These are phyloP conservation scores for Xylaria longipes DNA, from an alignment of 495 filamentous ascomycete species.

Conservation along the genomic window DNA sequence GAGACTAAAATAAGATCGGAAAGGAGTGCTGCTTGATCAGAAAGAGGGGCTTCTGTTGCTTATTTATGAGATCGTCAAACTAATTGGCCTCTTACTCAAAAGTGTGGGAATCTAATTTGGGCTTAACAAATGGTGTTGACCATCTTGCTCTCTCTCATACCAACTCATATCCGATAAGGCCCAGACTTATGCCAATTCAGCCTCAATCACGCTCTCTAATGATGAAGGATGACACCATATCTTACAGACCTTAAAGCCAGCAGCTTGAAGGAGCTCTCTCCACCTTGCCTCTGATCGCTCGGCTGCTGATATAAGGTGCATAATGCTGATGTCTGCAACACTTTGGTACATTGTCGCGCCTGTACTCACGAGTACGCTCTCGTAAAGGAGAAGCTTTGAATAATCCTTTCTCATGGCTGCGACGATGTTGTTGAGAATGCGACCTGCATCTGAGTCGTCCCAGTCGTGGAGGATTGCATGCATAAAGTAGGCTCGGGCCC, in stretches of 20 bases:
- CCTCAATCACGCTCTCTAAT: conserved; percentile 28
- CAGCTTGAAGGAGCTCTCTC: conserved; percentile 42
- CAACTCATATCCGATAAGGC: neutral
- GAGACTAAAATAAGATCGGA: neutral
- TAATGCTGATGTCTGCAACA: conserved; percentile 52
- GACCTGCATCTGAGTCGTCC: conserved; percentile 35
- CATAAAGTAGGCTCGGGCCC: conserved; percentile 48
- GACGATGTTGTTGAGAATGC: conserved; percentile 18
- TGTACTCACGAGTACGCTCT: conserved; percentile 25
- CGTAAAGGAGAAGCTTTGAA: conserved; percentile 27
- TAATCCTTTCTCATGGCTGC: conserved; percentile 27
- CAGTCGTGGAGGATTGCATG: conserved; percentile 52
- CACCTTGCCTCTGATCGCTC: conserved; percentile 48
- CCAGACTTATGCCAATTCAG: conserved; percentile 18
- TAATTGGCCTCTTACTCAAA: neutral
- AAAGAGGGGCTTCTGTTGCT: neutral
- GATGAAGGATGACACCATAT: conserved; percentile 38
- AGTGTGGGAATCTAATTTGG: neutral
- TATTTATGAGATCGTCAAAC: neutral
- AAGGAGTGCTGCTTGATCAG: too few species aligned
- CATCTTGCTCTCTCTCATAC: neutral
- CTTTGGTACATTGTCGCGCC: conserved; percentile 34
- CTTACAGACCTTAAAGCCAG: conserved; percentile 46
- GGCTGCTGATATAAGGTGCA: conserved; percentile 41
- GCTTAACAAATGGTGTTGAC: neutral